A percentile compares a stretch with the other conserved stretches of the same genome.
phyloP scores from a whole-genome alignment of 768 basidiomycete genomes.

The Pulveroboletus sp. region DNA sequence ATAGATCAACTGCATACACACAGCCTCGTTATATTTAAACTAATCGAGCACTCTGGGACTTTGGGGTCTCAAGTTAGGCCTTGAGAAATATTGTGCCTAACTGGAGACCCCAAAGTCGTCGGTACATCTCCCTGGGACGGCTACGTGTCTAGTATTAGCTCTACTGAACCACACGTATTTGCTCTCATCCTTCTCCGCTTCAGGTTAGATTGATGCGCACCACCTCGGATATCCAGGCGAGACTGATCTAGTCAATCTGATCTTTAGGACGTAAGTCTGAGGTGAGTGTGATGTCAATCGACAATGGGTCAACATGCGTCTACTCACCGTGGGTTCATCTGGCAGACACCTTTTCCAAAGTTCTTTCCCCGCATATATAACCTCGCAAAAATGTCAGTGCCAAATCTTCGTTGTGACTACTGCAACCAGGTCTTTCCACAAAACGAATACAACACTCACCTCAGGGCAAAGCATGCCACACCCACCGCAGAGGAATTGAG shows the following conservation, averaged over 20 bases:
- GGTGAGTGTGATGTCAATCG: not conserved
- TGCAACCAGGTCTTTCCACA: conserved; percentile 11
- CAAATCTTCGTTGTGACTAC: conserved; percentile 9
- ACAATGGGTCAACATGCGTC: not conserved
- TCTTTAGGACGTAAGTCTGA: not conserved
- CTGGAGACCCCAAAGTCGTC: too few species aligned
- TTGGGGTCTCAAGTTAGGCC: too few species aligned
- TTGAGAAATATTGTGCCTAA: too few species aligned
- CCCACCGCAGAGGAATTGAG: conserved; percentile 8
- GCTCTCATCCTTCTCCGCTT: too few species aligned
- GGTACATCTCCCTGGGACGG: too few species aligned
- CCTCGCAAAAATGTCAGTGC: conserved; percentile 6
- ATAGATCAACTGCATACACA: too few species aligned
- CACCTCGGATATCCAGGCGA: not conserved
- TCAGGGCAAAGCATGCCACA: conserved; percentile 7
- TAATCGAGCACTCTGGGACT: too few species aligned
- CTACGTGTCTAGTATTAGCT: too few species aligned
- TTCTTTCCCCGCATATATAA: not conserved
- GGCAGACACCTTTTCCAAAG: not conserved
- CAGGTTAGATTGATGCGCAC: too few species aligned
- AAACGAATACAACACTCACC: conserved; percentile 9
- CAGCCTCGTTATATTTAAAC: too few species aligned
- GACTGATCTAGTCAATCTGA: not conserved
- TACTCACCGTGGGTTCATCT: not conserved
- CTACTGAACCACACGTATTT: too few species aligned